Evolutionary conservation across 2,329 filamentous ascomycete genomes (phyloP), one percentile per base, ranked within the genome.

Genomic region (Polychaeton citri): DNA sequence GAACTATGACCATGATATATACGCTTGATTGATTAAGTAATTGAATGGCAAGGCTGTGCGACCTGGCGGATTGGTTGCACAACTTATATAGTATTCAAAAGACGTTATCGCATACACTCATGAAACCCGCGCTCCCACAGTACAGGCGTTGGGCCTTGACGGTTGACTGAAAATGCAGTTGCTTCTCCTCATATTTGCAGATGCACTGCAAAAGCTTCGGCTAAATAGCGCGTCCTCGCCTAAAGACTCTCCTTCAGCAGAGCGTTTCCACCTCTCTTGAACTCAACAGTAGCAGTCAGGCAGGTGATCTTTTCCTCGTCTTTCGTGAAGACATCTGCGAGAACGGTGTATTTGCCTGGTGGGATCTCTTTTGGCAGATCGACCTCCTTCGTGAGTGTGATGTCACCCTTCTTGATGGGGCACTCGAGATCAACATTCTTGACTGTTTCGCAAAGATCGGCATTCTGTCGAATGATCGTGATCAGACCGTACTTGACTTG

Each of bases 401-500:
- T 68, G 16, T 76, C 64, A 40, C 87, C 88, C 63, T 83, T 74
- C 62, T 93, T 68, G 40, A 98, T 71, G 33, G 90, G 90, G 62
- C 90, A 98, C 50, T 83, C 65, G 38, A 96, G 67, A 50, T 95
- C 85, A 31, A 95, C 84, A 48, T 95, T 86, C 57, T 73, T 68
- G 46, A 93, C 74, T 58, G 93, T 80, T 41, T 95, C 82, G 67
- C 90, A 98, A 24, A 96, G 73, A 55, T 94, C 81, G 51, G 79
- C 77, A 47, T 71, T 73, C 46, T 81, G 81, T 59, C 74, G 83
- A 60, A 98, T 76, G 45, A 98, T 73, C 37, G 77, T 82, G 60
- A 98, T 95, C 46, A 94, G 69, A 41, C 88, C 88, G 60, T 93
- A 95, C 65, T 94, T 95, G 63, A 98, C 88, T 47, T 78, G 72